Percentiles rank a stretch among this genome's conserved stretches.
phyloP scores from a whole-genome alignment of 441 rosid species.

The Syzygium malaccense region DNA sequence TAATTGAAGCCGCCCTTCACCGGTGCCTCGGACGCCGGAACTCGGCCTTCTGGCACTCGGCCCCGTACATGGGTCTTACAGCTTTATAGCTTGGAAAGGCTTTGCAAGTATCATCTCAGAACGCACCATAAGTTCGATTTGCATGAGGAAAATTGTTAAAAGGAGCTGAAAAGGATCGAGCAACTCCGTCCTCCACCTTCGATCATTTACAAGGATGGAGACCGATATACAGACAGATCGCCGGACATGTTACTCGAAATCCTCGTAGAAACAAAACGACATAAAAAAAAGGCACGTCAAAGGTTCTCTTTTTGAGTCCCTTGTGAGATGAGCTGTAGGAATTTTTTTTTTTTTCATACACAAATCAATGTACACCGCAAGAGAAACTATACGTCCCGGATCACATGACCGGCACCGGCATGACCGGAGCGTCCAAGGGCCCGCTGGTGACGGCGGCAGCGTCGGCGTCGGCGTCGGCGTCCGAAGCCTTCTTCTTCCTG shows the following conservation, averaged over 20 bases:
- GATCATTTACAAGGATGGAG: background rate
- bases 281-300: background rate
- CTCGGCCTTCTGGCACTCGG: background rate
- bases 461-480: background rate
- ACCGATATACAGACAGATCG: background rate
- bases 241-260: background rate
- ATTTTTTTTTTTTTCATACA: background rate
- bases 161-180: background rate
- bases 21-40: too few species aligned
- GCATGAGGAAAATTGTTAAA: background rate
- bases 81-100: background rate
- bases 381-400: background rate
- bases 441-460: background rate
- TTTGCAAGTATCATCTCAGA: background rate
- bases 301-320: background rate
- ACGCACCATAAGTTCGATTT: background rate
- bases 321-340: background rate
- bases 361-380: background rate
- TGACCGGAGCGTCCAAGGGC: conserved; percentile 6
- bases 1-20: background rate
- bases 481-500: conserved; percentile 47
- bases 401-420: conserved; percentile 25
- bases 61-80: background rate
- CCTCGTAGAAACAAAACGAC: background rate
- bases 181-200: background rate